These are phyloP conservation scores for Puccinia sorghi DNA, from an alignment of 1,284 basidiomycete species.

Conservation along the genomic window DNA sequence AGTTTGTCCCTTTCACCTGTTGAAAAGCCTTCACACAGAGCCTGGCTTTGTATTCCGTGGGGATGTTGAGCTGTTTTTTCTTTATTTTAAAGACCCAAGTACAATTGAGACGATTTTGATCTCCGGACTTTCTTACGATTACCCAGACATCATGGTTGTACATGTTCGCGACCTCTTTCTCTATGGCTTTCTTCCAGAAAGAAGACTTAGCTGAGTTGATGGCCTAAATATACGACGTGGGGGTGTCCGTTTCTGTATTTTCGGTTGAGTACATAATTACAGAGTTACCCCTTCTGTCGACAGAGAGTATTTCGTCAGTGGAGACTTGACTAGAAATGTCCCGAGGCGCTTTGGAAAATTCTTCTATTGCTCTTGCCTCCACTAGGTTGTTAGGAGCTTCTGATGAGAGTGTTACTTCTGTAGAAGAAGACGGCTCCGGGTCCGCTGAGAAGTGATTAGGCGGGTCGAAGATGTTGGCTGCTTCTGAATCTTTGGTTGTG, in stretches of 20 bases:
- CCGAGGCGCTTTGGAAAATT: neutral
- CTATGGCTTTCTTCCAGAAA: neutral
- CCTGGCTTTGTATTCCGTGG: neutral
- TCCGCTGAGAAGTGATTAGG: too few species aligned
- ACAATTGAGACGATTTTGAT: neutral
- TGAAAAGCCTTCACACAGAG: constrained; percentile 1
- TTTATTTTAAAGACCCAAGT: constrained; percentile 24
- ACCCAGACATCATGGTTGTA: neutral
- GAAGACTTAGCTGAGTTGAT: neutral
- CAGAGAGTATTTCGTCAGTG: neutral
- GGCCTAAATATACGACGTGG: neutral
- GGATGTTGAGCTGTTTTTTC: neutral
- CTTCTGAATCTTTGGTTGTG: too few species aligned
- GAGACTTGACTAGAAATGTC: neutral
- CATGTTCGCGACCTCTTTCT: neutral
- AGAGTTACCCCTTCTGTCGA: neutral
- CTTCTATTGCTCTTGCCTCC: too few species aligned
- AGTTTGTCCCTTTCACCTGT: neutral
- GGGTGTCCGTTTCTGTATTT: neutral
- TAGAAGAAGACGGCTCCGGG: neutral
- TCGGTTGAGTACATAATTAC: neutral
- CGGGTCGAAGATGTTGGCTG: too few species aligned
- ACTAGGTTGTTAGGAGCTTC: too few species aligned
- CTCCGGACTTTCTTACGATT: neutral
- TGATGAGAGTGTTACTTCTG: neutral